Evolutionary conservation across 148 eudicot species (phyloP), one percentile per base, ranked within the genome.

Genomic region (Pharnaceum exiguum): DNA sequence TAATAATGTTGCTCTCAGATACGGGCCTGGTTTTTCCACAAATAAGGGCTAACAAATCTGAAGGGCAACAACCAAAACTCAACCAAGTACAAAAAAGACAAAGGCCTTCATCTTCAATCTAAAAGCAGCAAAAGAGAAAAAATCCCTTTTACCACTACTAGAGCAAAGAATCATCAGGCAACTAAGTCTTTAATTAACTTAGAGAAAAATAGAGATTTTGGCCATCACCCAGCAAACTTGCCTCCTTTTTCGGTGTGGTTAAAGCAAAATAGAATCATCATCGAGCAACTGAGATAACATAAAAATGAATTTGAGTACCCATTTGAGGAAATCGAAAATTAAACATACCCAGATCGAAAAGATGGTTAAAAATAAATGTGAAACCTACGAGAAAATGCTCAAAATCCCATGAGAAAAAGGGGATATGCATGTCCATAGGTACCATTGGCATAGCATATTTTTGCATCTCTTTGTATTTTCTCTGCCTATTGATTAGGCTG

Each of bases 341-440:
- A n/a, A n/a, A n/a, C n/a, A n/a, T n/a, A n/a, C n/a, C n/a, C n/a
- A 51, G 3, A 13, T 17, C 4, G 5, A 27, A 1, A 2, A 9
- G 32, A 33, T 7, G 0, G 19, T 25, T 0, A 19, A 1, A 9
- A 10, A 26, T n/a, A 3, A 29, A 31, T 53, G 40, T 53, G 12
- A 42, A 53, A 53, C 57, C 57, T 53, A 53, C 57, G 57, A 53
- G 57, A 53, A 53, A 53, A 28, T 53, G 57, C 57, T 3, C 32
- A 29, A 2, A 7, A 53, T 53, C 57, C 57, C 42, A 33, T 33
- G 27, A 2, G 19, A 33, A 21, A 19, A 3, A 10, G n/a, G 57
- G 42, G 40, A 32, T 26, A 4, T 25, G 57, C 57, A 53, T 22
- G 57, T 53, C 57, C 57, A 32, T 26, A 53, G 57, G 57, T 53